Percentiles rank a stretch among this genome's conserved stretches.
Conservation (phyloP, 805 yeast genomes). For the Teunomyces panamensis region DNA sequence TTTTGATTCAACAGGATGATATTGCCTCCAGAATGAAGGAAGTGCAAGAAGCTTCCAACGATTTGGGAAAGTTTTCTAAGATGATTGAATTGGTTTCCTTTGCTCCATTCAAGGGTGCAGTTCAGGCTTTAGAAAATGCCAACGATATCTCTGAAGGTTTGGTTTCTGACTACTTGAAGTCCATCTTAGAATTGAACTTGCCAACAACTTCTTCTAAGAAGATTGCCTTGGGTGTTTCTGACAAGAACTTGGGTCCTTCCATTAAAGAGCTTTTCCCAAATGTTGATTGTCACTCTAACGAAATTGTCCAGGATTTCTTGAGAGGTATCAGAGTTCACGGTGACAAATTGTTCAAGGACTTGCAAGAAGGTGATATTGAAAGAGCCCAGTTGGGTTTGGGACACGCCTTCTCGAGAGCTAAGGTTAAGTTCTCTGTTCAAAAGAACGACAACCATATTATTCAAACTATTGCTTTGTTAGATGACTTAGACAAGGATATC, state of each 20-base stretch:
- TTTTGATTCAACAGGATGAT: conserved; percentile 88
- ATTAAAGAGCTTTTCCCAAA: conserved; percentile 87
- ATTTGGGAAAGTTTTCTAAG: conserved; percentile 84
- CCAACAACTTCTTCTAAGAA: conserved; percentile 74
- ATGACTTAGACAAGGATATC: conserved; percentile 96
- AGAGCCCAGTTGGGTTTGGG: conserved; percentile 98
- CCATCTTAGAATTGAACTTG: conserved; percentile 83
- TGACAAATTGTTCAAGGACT: conserved; percentile 81
- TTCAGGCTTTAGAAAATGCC: conserved; percentile 97
- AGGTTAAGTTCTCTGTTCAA: conserved; percentile 97
- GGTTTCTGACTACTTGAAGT: conserved; percentile 87
- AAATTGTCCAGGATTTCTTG: conserved; percentile 88
- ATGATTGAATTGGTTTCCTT: conserved; percentile 90
- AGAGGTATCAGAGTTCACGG: conserved; percentile 95
- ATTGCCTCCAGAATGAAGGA: conserved; percentile 89
- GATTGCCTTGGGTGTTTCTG: conserved; percentile 82
- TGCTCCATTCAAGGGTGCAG: conserved; percentile 99
- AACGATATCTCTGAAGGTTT: conserved; percentile 97
- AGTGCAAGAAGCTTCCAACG: conserved; percentile 87
- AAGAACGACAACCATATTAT: conserved; percentile 98
- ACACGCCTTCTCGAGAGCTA: conserved; percentile 98
- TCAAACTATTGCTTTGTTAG: conserved; percentile 96
- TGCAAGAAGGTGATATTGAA: conserved; percentile 93
- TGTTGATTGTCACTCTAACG: conserved; percentile 87
- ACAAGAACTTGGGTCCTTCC: conserved; percentile 93